Percentiles rank a stretch among this genome's conserved stretches.
phyloP scores from a whole-genome alignment of 306 rosid species.

The Prunus salicina region DNA sequence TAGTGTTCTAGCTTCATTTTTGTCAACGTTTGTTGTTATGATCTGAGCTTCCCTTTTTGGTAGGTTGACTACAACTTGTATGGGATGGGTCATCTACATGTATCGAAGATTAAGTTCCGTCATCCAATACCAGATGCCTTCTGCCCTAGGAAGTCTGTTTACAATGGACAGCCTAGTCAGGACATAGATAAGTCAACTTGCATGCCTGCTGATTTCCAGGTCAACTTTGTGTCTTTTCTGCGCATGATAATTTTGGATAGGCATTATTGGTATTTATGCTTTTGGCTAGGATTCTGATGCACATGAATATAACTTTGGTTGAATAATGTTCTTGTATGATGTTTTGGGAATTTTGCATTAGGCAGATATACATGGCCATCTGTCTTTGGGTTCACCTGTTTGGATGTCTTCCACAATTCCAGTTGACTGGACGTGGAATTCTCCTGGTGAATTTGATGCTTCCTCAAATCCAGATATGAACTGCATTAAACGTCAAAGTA shows the following conservation, averaged over 20 bases:
- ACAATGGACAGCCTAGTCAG: slow-evolving; percentile 28
- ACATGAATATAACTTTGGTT: slow-evolving; percentile 13
- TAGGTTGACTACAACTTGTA: slow-evolving; percentile 57
- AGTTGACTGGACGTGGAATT: slow-evolving; percentile 62
- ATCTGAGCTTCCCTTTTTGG: slow-evolving; percentile 4
- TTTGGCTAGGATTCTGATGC: background rate
- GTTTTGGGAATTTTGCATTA: slow-evolving; percentile 37
- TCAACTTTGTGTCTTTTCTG: slow-evolving; percentile 17
- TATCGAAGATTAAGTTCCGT: slow-evolving; percentile 79
- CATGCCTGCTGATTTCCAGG: slow-evolving; percentile 35
- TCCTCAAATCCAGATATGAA: slow-evolving; percentile 37
- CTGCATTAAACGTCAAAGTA: slow-evolving; percentile 62
- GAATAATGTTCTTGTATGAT: slow-evolving; percentile 16
- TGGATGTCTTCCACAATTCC: slow-evolving; percentile 67
- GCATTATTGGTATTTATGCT: background rate
- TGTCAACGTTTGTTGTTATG: background rate
- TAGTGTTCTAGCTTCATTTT: background rate
- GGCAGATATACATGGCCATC: slow-evolving; percentile 51
- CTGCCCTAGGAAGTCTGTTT: slow-evolving; percentile 31
- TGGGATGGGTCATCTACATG: slow-evolving; percentile 89
- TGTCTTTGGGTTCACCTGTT: slow-evolving; percentile 40
- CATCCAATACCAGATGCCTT: slow-evolving; percentile 56
- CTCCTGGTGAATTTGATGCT: slow-evolving; percentile 35
- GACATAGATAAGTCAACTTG: slow-evolving; percentile 37
- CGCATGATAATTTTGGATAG: background rate